These are phyloP conservation scores for Myriosclerotinia duriaeana DNA, from an alignment of 2,329 filamentous ascomycete genomes.

Conservation along the genomic window DNA sequence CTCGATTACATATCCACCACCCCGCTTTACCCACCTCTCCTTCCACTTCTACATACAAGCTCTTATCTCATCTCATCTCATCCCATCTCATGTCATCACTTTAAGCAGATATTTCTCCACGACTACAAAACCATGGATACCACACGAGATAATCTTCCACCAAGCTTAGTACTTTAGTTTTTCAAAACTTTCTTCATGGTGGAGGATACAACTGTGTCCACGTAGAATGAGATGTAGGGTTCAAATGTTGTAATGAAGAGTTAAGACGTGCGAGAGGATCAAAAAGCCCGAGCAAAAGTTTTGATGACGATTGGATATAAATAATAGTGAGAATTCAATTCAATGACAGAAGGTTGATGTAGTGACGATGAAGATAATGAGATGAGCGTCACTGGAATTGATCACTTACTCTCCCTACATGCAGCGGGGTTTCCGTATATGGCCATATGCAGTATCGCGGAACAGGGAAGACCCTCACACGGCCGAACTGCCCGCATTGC, in stretches of 20 bases:
- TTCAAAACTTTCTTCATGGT: too few species aligned
- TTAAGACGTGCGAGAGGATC: background rate
- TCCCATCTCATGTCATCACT: too few species aligned
- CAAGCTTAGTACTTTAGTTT: background rate
- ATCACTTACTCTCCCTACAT: background rate
- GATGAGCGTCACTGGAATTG: background rate
- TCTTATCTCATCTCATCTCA: too few species aligned
- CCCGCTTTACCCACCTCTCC: too few species aligned
- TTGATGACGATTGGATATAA: background rate
- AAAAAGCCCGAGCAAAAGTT: background rate
- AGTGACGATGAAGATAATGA: background rate
- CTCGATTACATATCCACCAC: too few species aligned
- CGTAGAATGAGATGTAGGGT: background rate
- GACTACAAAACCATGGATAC: background rate
- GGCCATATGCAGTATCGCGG: too few species aligned
- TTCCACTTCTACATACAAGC: too few species aligned
- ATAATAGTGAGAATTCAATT: background rate
- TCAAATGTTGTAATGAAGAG: background rate
- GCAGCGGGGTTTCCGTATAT: too few species aligned
- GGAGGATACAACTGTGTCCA: too few species aligned
- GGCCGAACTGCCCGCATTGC: too few species aligned
- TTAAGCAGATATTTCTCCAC: too few species aligned
- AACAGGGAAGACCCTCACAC: too few species aligned
- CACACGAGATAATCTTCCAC: background rate
- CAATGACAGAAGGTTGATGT: background rate